A percentile compares a stretch with the other conserved stretches of the same genome.
phyloP scores from a whole-genome alignment of 345 rosid genomes.

The Alliaria petiolata region DNA sequence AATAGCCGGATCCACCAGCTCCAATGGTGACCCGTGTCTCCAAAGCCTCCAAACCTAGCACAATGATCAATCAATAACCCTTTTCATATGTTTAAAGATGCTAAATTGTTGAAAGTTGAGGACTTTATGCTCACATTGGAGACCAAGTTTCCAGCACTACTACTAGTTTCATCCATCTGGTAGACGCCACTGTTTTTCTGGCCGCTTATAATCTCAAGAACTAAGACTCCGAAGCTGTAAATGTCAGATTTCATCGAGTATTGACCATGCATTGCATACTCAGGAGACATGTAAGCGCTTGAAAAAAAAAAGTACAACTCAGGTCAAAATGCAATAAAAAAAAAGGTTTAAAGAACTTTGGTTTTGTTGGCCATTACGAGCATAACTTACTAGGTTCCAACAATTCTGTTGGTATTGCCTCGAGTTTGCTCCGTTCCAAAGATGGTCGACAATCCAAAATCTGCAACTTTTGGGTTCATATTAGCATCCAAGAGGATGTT shows the following conservation, averaged over 20 bases:
- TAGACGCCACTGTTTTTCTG: conserved; percentile 1
- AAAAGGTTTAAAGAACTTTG: too few species aligned
- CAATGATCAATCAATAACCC: neutral
- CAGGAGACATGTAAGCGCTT: conserved; percentile 21
- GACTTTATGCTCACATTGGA: neutral
- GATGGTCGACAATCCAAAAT: conserved; percentile 59
- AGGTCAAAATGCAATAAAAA: neutral
- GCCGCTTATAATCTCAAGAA: conserved; percentile 25
- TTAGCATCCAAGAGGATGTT: conserved; percentile 47
- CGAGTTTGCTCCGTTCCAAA: conserved; percentile 30
- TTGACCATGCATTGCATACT: neutral
- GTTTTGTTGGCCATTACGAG: too few species aligned
- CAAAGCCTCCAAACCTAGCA: neutral
- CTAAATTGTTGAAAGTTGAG: too few species aligned
- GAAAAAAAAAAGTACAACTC: neutral
- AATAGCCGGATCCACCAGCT: neutral
- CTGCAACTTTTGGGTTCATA: conserved; percentile 58
- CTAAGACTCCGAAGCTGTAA: conserved; percentile 22
- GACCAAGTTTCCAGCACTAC: neutral
- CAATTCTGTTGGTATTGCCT: conserved; percentile 40
- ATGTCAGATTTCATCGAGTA: conserved; percentile 22
- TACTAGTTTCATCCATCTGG: neutral
- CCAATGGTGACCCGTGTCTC: neutral
- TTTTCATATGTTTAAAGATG: too few species aligned
- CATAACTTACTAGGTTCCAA: conserved; percentile 49